Base-by-base conservation (phyloP, 2,329 filamentous ascomycete species). In the Penicillium digitatum region DNA sequence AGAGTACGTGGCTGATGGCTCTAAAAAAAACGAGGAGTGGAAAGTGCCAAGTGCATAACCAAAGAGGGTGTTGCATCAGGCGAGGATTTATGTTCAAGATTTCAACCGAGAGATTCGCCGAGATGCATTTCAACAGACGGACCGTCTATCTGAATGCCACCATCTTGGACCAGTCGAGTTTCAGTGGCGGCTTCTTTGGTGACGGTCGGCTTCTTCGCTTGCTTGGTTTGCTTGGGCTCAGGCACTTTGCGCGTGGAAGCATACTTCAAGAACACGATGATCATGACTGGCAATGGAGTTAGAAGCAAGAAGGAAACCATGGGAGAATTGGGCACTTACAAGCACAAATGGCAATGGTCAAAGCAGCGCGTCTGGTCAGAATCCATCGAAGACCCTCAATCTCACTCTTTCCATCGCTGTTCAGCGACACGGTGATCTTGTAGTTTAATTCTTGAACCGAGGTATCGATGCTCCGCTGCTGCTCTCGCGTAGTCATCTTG, bases 371-470 rank as follows among this genome's bases (percentile, higher is more conserved):
- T 43, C 85, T 75, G 10, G 85, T 87, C 54, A 87, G 75, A 39
- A 96, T 86, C 94, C 94, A 97, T 56, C 94, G 82, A 46, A 99
- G 78, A 1, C 87, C 88, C 72, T 99, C 94, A 46, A 97, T 92
- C 65, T 96, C 89, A 5, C 89, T 93, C 71, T 93, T 92, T 45
- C 88, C 86, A 72, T 97, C 94, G 59, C 90, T 94, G 71, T 90
- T 95, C 40, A 99, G 81, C 38, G 84, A 82, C 31, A 96, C 90
- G 22, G 89, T 95, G 72, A 99, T 97, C 72, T 95, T 94, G 76
- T 97, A 96, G 74, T 93, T 95, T 63, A 97, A 82, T 76, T 96
- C 88, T 79, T 96, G 92, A 59, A 96, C 92, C 81, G 87, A 87
- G 48, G 88, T 89, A 69, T 97, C 93, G 68, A 89, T 87, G 7